Evolutionary conservation across 2,329 filamentous ascomycete species (phyloP), one percentile per base, ranked within the genome.

Genomic region (Ciborinia camelliae): DNA sequence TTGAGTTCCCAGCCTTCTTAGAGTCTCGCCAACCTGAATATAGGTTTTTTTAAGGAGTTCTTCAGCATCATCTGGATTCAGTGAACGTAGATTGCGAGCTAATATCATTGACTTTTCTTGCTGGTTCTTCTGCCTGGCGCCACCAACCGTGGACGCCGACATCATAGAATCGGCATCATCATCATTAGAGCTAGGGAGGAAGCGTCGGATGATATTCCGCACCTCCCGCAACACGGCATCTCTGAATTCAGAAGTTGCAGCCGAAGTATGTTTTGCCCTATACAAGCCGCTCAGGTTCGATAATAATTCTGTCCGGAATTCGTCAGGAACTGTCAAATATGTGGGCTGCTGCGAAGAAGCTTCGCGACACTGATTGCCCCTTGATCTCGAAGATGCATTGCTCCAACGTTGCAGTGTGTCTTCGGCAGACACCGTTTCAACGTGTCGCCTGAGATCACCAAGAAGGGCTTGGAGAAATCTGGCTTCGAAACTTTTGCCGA

Each of bases 151-250:
- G 3, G 93, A 96, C 0, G 88, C 84, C 1, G 93, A 93, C 77
- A 94, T 88, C 79, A 94, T 89, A 0, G 92, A 96, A 75, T 95
- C 91, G 67, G 89, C 91, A 74, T 99, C 95, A 70, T 98, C 94
- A 66, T 99, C 95, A 71, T 87, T 95, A 14, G 94, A 96, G 73
- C 92, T 97, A 0, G 95, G 95, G 47, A 99, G 81, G 30, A 94
- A 90, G 65, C 87, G 86, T 62, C 92, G 86, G 58, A 99, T 94
- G 57, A 98, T 81, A 41, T 86, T 87, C 71, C 94, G 90, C 75
- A 98, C 89, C 76, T 99, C 95, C 58, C 90, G 88, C 67, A 96
- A 79, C 15, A 96, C 86, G 0, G 90, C 84, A 48, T 96, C 92
- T 69, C 94, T 86, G 76, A 95, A 98, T 0, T 88, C 86, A 47